Conservation (phyloP, 768 basidiomycete species). For the Rhodotorula taiwanensis region DNA sequence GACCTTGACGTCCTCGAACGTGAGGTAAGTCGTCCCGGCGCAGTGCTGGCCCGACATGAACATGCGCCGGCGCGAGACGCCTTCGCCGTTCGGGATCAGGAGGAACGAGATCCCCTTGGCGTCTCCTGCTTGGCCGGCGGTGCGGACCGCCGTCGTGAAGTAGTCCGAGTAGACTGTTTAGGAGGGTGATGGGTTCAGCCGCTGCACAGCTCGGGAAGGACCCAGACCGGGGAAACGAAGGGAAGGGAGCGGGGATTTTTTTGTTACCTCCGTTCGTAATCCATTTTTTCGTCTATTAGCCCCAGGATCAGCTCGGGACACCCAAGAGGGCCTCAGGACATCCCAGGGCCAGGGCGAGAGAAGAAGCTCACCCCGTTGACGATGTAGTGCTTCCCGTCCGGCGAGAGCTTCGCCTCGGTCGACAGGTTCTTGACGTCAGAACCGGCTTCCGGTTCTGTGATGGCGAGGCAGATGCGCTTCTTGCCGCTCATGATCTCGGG, state of each 20-base stretch:
- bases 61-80: slow-evolving; percentile 24
- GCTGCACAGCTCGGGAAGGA: neutral
- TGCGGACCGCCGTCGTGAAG: slow-evolving; percentile 43
- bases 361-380: slow-evolving; percentile 8
- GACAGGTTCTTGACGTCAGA: slow-evolving; percentile 39
- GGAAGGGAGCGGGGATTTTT: neutral
- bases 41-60: slow-evolving; percentile 19
- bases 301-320: too few species aligned
- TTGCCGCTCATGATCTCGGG: slow-evolving; percentile 37
- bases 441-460: slow-evolving; percentile 40
- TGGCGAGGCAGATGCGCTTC: slow-evolving; percentile 40
- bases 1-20: slow-evolving; percentile 42
- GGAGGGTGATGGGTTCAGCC: neutral
- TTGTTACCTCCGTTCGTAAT: slow-evolving; percentile 28
- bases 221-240: neutral
- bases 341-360: too few species aligned
- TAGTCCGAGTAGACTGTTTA: slow-evolving; percentile 41
- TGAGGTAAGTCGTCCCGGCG: slow-evolving; percentile 37
- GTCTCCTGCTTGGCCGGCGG: slow-evolving; percentile 38
- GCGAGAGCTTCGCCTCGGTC: slow-evolving; percentile 33
- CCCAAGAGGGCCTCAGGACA: too few species aligned
- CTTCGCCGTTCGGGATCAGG: slow-evolving; percentile 27
- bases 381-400: slow-evolving; percentile 38
- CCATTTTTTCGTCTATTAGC: slow-evolving; percentile 35
- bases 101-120: slow-evolving; percentile 37